Evolutionary conservation across 805 yeast genomes (phyloP), one percentile per base, ranked within the genome.

Genomic region (Wickerhamomyces chambardii): DNA sequence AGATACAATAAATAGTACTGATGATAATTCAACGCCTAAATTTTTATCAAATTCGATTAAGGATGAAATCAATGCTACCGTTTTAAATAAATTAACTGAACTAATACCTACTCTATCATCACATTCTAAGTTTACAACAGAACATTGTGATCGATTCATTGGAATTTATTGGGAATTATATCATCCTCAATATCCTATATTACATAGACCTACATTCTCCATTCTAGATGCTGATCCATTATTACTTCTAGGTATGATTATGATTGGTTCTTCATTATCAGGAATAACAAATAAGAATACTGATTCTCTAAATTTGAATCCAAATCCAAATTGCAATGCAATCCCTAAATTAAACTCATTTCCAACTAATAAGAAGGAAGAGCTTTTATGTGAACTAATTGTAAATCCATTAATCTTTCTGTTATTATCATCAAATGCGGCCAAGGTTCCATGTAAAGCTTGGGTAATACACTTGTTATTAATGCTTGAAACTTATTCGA

Each of bases 401-500:
- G 68, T 71, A 0, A 49, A 39, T 4, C 74, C 75, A 1, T 48
- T 70, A 17, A 48, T 76, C 17, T 70, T 62, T 55, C 44, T 56
- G 34, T 54, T 71, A 3, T 69, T 69, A 39, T 65, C 68, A 38
- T 61, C 65, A 40, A 60, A 59, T 5, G 67, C 59, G 17, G 66
- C 69, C 41, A 53, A 54, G 35, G 58, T 72, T 1, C 73, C 75
- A 2, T 66, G 64, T n/a, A 57, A 59, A 34, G 53, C 68, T 8
- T 70, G 75, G 75, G 59, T 70, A 1, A 51, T 71, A 19, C 76
- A 71, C 40, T 58, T 70, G 40, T 55, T 71, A 32, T 56, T 65
- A 40, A 48, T 71, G 33, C 46, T 71, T 22, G 76, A 71, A 42
- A 64, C 66, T 58, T 59, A 60, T 36, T 76, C 71, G 40, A 66